These are phyloP conservation scores for Opeltia flavorubescens DNA, from an alignment of 495 filamentous ascomycete genomes.

Conservation along the genomic window DNA sequence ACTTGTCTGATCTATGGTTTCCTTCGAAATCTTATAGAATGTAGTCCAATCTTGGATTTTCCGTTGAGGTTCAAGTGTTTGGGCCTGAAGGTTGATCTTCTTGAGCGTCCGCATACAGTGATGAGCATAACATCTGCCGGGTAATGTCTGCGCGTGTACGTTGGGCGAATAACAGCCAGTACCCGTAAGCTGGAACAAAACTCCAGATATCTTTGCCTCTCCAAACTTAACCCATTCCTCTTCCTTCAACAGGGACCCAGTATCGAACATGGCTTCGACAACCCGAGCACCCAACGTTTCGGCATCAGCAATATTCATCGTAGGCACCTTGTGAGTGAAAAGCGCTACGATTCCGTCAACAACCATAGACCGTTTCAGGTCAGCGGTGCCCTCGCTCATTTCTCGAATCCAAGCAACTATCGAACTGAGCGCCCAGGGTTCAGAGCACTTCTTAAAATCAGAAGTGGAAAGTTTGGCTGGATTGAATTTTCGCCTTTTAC, in stretches of 20 bases:
- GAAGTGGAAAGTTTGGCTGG: conserved; percentile 71
- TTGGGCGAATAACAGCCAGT: conserved; percentile 80
- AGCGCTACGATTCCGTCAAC: conserved; percentile 77
- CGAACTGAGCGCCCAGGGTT: conserved; percentile 90
- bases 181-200: conserved; percentile 87
- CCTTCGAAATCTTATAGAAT: conserved; percentile 76
- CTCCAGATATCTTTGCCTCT: conserved; percentile 58
- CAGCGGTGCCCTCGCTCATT: conserved; percentile 70
- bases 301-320: conserved; percentile 97
- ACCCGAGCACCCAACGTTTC: conserved; percentile 72
- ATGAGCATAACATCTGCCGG: conserved; percentile 80
- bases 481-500: conserved; percentile 64
- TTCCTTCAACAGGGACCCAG: conserved; percentile 67
- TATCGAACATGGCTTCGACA: conserved; percentile 65
- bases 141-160: conserved; percentile 58
- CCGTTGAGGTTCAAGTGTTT: conserved; percentile 50
- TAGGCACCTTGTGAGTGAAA: conserved; percentile 92
- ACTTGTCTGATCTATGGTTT: conserved; percentile 47
- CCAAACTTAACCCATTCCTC: conserved; percentile 98
- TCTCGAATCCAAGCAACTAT: conserved; percentile 75
- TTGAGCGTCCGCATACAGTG: conserved; percentile 90
- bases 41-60: conserved; percentile 77
- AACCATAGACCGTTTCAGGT: conserved; percentile 70
- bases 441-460: conserved; percentile 73
- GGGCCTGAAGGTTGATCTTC: conserved; percentile 73